These are phyloP conservation scores for Atkinsonella hypoxylon DNA, from an alignment of 2,329 filamentous ascomycete genomes.

Conservation along the genomic window DNA sequence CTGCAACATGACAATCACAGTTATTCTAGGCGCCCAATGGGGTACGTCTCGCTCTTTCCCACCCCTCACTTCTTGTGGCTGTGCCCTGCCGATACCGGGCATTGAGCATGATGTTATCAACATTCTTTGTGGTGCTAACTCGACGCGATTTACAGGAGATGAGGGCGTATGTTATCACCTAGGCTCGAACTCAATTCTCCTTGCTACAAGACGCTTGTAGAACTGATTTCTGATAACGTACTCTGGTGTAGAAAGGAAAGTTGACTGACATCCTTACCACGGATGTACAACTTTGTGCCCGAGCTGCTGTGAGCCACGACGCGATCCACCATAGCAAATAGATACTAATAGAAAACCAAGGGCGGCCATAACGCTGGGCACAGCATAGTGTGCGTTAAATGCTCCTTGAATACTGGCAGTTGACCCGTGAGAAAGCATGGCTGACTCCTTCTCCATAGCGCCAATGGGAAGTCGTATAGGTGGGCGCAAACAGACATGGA, in stretches of 20 bases:
- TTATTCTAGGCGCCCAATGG: constrained; percentile 27
- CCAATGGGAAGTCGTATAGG: constrained; percentile 25
- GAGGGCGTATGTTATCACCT: constrained; percentile 18
- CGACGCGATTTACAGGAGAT: constrained; percentile 18
- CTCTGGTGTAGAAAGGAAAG: constrained; percentile 22
- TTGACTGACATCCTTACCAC: constrained; percentile 22
- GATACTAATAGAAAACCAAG: constrained; percentile 9
- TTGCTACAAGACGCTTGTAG: constrained; percentile 3
- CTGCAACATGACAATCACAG: constrained; percentile 16
- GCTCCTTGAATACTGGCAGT: constrained; percentile 4
- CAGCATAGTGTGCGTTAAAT: constrained; percentile 10
- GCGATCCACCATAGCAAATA: constrained; percentile 3
- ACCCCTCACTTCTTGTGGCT: constrained; percentile 8
- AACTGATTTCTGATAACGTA: constrained; percentile 10
- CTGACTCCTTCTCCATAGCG: constrained; percentile 10
- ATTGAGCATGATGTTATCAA: not conserved
- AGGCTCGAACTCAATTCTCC: not conserved
- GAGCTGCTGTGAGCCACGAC: constrained; percentile 20
- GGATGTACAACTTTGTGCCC: constrained; percentile 20
- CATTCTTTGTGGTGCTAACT: constrained; percentile 7
- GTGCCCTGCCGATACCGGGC: constrained; percentile 12
- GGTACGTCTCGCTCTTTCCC: constrained; percentile 17
- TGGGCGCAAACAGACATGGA: constrained; percentile 11
- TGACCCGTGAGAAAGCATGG: not conserved
- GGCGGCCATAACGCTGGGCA: constrained; percentile 20